A percentile compares a stretch with the other conserved stretches of the same genome.
Conservation (phyloP, 441 rosid species). For the Jatropha multifida region DNA sequence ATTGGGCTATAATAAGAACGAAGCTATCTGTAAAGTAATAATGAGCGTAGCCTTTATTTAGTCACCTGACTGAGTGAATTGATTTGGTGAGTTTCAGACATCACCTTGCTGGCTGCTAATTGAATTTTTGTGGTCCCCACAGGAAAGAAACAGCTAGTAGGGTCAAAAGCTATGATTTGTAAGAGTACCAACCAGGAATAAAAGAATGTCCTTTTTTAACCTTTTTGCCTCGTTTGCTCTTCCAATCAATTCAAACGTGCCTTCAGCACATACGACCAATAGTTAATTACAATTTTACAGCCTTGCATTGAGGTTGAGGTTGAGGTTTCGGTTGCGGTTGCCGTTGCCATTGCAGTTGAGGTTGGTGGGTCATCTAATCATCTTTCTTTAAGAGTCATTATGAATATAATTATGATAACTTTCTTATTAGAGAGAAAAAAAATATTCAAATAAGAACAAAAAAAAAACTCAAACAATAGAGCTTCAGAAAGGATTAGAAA, state of each 20-base stretch:
- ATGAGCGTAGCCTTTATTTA: background rate
- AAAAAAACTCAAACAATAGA: no score
- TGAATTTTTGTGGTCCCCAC: conserved; percentile 23
- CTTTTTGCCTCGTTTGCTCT: background rate
- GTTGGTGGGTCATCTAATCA: no score
- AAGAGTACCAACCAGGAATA: conserved; percentile 12
- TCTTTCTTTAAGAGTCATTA: no score
- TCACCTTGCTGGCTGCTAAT: background rate
- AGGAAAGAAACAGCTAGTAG: background rate
- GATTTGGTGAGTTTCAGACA: conserved; percentile 5
- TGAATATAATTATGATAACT: no score
- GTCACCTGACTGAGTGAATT: conserved; percentile 9
- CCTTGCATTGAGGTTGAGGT: no score
- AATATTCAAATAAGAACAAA: no score
- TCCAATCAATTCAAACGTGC: background rate
- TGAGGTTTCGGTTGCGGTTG: no score
- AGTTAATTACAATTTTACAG: no score
- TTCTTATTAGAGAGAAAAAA: no score
- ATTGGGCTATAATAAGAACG: background rate
- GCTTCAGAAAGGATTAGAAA: no score
- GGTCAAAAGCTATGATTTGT: conserved; percentile 21
- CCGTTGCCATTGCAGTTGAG: no score
- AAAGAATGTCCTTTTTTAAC: conserved; percentile 18
- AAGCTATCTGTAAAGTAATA: background rate
- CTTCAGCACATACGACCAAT: background rate